These are phyloP conservation scores for Leptodermis oblonga DNA, from an alignment of 257 asterid genomes.

Conservation along the genomic window DNA sequence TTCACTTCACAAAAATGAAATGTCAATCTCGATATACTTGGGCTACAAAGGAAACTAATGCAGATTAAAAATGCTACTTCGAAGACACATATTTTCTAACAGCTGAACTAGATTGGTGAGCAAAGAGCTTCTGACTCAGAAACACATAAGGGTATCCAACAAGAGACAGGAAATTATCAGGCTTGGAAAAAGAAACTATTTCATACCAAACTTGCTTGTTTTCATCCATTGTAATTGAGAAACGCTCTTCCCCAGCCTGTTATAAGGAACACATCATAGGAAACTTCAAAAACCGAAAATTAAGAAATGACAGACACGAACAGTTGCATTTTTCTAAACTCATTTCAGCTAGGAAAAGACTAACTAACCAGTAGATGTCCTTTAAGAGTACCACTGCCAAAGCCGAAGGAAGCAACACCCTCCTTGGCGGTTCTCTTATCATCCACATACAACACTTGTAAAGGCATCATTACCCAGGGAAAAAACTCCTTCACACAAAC, in stretches of 20 bases:
- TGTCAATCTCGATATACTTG: not conserved
- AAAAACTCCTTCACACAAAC: constrained; percentile 71
- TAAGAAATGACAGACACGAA: not conserved
- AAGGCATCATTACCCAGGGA: constrained; percentile 96
- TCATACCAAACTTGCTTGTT: constrained; percentile 84
- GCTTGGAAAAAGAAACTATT: constrained; percentile 79
- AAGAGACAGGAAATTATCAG: constrained; percentile 57
- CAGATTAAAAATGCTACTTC: not conserved
- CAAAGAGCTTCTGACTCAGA: constrained; percentile 69
- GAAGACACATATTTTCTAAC: constrained; percentile 50
- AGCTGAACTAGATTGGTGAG: constrained; percentile 63
- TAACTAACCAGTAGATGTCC: constrained; percentile 78
- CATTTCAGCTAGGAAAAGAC: not conserved
- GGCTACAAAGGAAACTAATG: not conserved
- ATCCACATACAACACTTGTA: constrained; percentile 61
- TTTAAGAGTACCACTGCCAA: constrained; percentile 86
- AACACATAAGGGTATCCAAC: constrained; percentile 80
- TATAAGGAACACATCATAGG: not conserved
- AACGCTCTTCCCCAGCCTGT: constrained; percentile 96
- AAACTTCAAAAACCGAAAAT: not conserved
- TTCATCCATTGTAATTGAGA: constrained; percentile 86
- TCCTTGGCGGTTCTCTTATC: constrained; percentile 38
- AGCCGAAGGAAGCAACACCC: constrained; percentile 57
- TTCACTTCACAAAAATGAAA: too few species aligned
- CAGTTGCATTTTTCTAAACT: not conserved